A percentile compares a stretch with the other conserved stretches of the same genome.
Evolutionary conservation across 2,329 filamentous ascomycete genomes (phyloP).

Genomic region (Nigrospora osmanthi): DNA sequence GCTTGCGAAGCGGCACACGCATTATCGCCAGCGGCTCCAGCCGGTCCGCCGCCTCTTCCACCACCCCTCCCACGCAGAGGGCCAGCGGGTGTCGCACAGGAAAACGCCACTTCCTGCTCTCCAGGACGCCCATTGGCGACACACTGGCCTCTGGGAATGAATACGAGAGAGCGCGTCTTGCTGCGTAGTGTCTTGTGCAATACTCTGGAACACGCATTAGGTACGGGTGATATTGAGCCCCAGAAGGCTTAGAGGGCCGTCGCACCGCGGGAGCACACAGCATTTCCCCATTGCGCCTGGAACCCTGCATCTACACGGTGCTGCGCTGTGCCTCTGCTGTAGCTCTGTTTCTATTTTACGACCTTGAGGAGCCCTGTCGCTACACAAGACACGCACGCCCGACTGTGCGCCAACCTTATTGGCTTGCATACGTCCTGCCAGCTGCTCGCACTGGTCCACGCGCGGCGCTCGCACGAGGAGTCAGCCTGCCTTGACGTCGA

Average conservation of each 20-base stretch:
- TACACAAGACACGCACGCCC: constrained; percentile 1
- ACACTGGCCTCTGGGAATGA: constrained; percentile 16
- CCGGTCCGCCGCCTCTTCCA: background rate
- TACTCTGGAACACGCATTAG: constrained; percentile 12
- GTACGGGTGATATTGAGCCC: background rate
- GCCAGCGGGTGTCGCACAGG: constrained; percentile 20
- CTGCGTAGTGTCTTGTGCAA: constrained; percentile 15
- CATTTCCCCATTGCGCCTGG: constrained; percentile 14
- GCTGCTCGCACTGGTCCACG: constrained; percentile 17
- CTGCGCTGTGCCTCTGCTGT: constrained; percentile 11
- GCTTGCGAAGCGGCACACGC: too few species aligned
- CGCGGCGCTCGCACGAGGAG: constrained; percentile 9
- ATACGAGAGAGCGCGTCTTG: constrained; percentile 21
- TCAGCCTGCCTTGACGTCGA: constrained; percentile 6
- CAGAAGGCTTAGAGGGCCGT: constrained; percentile 9
- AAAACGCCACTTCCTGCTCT: constrained; percentile 23
- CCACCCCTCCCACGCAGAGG: constrained; percentile 8
- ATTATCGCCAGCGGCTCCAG: too few species aligned
- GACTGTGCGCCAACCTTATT: constrained; percentile 14
- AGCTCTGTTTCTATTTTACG: constrained; percentile 15
- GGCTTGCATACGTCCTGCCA: constrained; percentile 17
- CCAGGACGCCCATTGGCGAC: constrained; percentile 24
- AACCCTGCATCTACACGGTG: background rate
- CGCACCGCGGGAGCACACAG: constrained; percentile 23
- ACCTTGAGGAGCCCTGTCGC: constrained; percentile 12